Evolutionary conservation across 2,329 filamentous ascomycete genomes (phyloP), one percentile per base, ranked within the genome.

Genomic region (Onygena corvina): DNA sequence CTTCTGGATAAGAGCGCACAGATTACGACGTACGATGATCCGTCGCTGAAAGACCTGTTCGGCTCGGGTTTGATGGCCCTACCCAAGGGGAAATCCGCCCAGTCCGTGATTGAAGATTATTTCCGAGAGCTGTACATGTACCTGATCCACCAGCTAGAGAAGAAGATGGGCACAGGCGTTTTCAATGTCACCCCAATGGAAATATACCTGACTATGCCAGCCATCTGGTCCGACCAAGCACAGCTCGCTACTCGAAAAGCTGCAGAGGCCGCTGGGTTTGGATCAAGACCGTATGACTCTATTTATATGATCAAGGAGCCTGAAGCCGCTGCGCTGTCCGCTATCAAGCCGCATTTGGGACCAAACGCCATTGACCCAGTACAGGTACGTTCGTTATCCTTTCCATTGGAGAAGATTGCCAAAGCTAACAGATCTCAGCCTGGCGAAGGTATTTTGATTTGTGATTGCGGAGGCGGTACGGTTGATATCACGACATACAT

Each of bases 381-480:
- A 16, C 30, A 50, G 23, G 49, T 50, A 38, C 8, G 46, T 30
- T 25, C 6, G n/a, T n/a, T n/a, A n/a, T n/a, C 9, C 44, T 3
- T 16, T 47, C 4, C 18, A 25, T 21, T 46, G 8, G 23, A 14
- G n/a, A n/a, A n/a, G n/a, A n/a, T 23, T 12, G 21, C 14, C 9
- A 12, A 4, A 6, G 36, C 23, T 29, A 40, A 47, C 25, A 29
- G 2, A 2, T 14, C 16, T 20, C 33, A 53, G 49, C 12, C 30
- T 29, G 54, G 55, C 16, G 54, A 58, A 33, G 51, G 53, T 12
- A 48, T 58, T 5, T 21, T 60, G n/a, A 46, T 61, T 14, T 61
- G 59, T 38, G 59, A 61, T 36, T 61, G 59, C 48, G 59, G 59
- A 14, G 59, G 59, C n/a, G 59, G 59, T 12, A 61, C 59, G 2